Base-by-base conservation (phyloP, 345 rosid genomes). In the Erucastrum elatum region DNA sequence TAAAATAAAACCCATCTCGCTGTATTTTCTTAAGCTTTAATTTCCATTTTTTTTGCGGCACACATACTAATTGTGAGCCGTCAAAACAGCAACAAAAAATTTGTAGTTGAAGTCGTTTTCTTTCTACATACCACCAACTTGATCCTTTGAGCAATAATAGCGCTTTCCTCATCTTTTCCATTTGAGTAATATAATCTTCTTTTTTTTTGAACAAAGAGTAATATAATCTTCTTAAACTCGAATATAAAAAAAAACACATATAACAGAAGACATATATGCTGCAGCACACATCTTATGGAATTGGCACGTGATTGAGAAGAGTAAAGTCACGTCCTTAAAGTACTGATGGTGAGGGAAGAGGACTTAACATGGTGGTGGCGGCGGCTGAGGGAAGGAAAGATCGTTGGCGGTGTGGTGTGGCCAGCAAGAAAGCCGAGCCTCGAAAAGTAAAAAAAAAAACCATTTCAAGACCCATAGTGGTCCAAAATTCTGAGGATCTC, bases 381-480 rank as follows among this genome's bases (percentile, higher is more conserved):
- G 82, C 82, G 66, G 67, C 51, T 63, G 49, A 25, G 51, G 49
- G 70, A 79, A 59, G 66, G 69, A 53, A 63, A 68, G 21, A 29
- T 68, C 65, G 49, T 79, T 31, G 73, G 73, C 44, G 33, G 74
- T 61, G 74, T 73, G 66, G 77, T 77, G 73, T 66, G 73, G 73
- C 55, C 78, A 78, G 62, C 62, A 58, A 72, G 81, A 0, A 72
- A 68, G 71, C 79, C 82, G 79, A 80, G 79, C 7, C 75, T 53
- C 27, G 26, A 46, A 78, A 21, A 21, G 21, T 21, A 21, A 21
- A 21, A 21, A 21, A 21, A 21, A 21, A 21, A 66, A 69, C 62
- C 62, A 71, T 65, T 70, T 11, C 62, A 71, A 78, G 76, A 71
- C 77, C 64, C 3, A 44, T 8, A 62, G 75, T 80, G 82, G 82